These are phyloP conservation scores for Musa schizocarpa DNA, from an alignment of 176 grass and related monocot genomes.

Conservation along the genomic window DNA sequence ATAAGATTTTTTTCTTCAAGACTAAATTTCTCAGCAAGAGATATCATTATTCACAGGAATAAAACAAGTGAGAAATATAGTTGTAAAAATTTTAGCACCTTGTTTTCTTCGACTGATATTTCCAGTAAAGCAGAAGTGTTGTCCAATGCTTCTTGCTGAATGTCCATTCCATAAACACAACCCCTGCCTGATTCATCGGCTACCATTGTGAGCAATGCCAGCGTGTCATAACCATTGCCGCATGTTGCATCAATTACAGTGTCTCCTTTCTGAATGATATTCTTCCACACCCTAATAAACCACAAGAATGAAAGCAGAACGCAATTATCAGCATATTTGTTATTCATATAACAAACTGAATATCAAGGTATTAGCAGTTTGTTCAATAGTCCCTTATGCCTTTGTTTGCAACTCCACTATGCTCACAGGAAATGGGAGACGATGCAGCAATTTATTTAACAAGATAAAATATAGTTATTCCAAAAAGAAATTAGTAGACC, in stretches of 20 bases:
- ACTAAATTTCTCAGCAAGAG: neutral
- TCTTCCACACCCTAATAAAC: conserved; percentile 66
- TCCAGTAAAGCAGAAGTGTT: conserved; percentile 58
- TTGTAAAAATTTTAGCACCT: conserved; percentile 33
- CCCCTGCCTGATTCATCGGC: conserved; percentile 39
- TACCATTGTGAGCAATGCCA: conserved; percentile 75
- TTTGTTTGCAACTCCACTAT: too few species aligned
- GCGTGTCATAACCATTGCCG: conserved; percentile 69
- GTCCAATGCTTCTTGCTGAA: conserved; percentile 59
- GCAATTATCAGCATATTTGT: neutral
- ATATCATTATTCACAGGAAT: neutral
- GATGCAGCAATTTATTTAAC: too few species aligned
- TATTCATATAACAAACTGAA: neutral
- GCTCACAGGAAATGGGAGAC: too few species aligned
- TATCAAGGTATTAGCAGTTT: neutral
- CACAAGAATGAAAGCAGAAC: neutral
- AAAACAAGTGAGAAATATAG: neutral
- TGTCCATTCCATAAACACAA: conserved; percentile 73
- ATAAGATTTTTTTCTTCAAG: too few species aligned
- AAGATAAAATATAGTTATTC: too few species aligned
- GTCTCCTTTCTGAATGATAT: conserved; percentile 61
- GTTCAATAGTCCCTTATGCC: neutral
- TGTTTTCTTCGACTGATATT: conserved; percentile 31
- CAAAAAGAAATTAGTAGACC: too few species aligned
- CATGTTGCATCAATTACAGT: conserved; percentile 87